phyloP scores from a whole-genome alignment of 306 rosid genomes.

The Begonia masoniana region DNA sequence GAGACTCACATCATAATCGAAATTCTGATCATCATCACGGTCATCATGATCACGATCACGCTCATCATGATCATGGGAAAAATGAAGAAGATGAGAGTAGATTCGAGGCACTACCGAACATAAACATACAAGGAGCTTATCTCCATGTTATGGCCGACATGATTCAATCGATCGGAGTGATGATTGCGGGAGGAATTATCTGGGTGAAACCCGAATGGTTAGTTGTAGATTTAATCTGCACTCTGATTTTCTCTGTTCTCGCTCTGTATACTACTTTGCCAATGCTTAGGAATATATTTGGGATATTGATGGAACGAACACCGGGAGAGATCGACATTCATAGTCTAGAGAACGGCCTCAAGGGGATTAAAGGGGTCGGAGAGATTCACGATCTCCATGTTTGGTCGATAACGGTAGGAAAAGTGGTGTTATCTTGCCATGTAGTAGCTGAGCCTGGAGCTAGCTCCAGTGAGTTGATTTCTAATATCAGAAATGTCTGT shows the following conservation, averaged over 20 bases:
- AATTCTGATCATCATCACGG: conserved; percentile 2
- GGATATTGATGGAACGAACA: conserved; percentile 64
- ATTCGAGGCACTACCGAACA: conserved; percentile 37
- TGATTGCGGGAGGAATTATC: conserved; percentile 75
- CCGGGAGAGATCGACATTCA: conserved; percentile 45
- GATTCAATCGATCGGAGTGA: conserved; percentile 92
- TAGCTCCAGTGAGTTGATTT: conserved; percentile 30
- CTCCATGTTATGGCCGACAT: conserved; percentile 78
- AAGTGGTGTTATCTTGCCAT: conserved; percentile 66
- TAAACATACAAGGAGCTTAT: conserved; percentile 89
- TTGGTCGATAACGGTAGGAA: conserved; percentile 79
- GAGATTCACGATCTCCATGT: conserved; percentile 67
- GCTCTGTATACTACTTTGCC: conserved; percentile 52
- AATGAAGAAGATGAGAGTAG: conserved; percentile 33
- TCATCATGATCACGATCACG: conserved; percentile 3
- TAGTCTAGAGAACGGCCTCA: conserved; percentile 42
- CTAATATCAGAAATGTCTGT: conserved; percentile 43
- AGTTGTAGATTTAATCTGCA: conserved; percentile 60
- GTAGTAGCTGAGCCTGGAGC: conserved; percentile 42
- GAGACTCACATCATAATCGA: conserved; percentile 4
- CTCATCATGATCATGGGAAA: conserved; percentile 10
- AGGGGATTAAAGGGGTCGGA: conserved; percentile 55
- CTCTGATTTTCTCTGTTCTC: conserved; percentile 59
- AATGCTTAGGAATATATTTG: conserved; percentile 46
- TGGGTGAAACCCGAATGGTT: conserved; percentile 73